Evolutionary conservation across 225 moss, liverwort and hornwort genomes (phyloP).

Genomic region (Pseudoscleropodium purum): DNA sequence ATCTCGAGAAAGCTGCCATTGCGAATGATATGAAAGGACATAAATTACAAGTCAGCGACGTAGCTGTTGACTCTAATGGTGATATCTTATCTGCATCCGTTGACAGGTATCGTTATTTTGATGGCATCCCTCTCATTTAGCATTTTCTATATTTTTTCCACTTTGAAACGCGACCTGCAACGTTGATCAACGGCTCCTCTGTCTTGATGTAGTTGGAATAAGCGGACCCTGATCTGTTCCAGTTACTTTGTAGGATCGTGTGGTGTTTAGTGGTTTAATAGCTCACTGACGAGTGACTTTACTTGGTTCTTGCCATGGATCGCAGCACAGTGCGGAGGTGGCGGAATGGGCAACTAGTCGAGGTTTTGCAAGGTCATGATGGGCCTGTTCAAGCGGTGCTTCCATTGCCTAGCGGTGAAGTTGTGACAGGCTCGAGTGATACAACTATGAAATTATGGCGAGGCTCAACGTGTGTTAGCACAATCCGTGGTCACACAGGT

Average conservation of each 20-base stretch:
- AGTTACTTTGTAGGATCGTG: background rate
- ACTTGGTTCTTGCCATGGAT: slow-evolving; percentile 4
- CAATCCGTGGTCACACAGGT: slow-evolving; percentile 93
- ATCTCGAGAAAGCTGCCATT: slow-evolving; percentile 57
- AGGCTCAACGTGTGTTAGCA: slow-evolving; percentile 69
- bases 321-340: slow-evolving; percentile 91
- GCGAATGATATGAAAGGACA: slow-evolving; percentile 75
- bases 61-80: slow-evolving; percentile 71
- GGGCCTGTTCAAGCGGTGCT: slow-evolving; percentile 96
- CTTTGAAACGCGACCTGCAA: background rate
- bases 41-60: slow-evolving; percentile 76
- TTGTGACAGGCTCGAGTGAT: slow-evolving; percentile 92
- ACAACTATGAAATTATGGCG: slow-evolving; percentile 88
- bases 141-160: background rate
- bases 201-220: background rate
- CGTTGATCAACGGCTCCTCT: background rate
- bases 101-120: slow-evolving; percentile 53
- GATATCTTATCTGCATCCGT: slow-evolving; percentile 91
- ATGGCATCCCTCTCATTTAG: background rate
- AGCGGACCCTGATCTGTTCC: background rate
- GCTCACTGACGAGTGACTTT: background rate
- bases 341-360: slow-evolving; percentile 68
- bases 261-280: background rate
- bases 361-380: slow-evolving; percentile 80
- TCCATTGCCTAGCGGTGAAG: slow-evolving; percentile 64